These are phyloP conservation scores for Termitomyces titanicus DNA, from an alignment of 768 basidiomycete genomes.

Conservation along the genomic window DNA sequence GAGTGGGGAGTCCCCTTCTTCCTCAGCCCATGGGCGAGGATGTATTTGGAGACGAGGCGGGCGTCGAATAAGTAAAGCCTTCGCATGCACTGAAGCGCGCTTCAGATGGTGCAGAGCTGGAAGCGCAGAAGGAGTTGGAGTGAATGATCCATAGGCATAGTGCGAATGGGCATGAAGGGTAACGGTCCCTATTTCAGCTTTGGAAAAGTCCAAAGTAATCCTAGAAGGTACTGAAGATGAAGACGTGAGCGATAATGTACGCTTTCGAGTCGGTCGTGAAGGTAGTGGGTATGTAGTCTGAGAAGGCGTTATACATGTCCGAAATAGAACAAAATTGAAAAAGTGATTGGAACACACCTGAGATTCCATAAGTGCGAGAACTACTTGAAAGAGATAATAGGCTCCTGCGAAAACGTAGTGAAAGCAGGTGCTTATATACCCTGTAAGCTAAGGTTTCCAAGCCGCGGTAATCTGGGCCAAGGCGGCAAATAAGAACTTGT, in stretches of 20 bases:
- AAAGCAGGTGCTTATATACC: neutral
- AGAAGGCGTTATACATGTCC: neutral
- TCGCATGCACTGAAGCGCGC: neutral
- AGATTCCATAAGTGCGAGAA: neutral
- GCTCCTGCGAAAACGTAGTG: neutral
- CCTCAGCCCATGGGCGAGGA: conserved; percentile 8
- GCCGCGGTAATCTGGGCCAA: neutral
- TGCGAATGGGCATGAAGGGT: conserved; percentile 10
- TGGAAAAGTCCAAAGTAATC: conserved; percentile 11
- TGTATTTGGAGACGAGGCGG: conserved; percentile 2
- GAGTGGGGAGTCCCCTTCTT: conserved; percentile 17
- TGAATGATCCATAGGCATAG: conserved; percentile 19
- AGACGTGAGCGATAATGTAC: conserved; percentile 17
- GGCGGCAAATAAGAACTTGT: neutral
- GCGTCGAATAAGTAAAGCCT: neutral
- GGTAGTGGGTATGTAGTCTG: conserved; percentile 1
- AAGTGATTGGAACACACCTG: conserved; percentile 6
- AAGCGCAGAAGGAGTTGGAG: conserved; percentile 17
- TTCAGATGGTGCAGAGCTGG: conserved; percentile 12
- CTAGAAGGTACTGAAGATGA: conserved; percentile 14
- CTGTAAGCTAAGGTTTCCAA: neutral
- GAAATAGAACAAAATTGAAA: neutral
- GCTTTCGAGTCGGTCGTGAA: conserved; percentile 12
- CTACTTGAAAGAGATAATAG: neutral
- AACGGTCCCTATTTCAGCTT: conserved; percentile 7